phyloP scores from a whole-genome alignment of 2,329 filamentous ascomycete genomes.

The Microcyclospora pomicola region DNA sequence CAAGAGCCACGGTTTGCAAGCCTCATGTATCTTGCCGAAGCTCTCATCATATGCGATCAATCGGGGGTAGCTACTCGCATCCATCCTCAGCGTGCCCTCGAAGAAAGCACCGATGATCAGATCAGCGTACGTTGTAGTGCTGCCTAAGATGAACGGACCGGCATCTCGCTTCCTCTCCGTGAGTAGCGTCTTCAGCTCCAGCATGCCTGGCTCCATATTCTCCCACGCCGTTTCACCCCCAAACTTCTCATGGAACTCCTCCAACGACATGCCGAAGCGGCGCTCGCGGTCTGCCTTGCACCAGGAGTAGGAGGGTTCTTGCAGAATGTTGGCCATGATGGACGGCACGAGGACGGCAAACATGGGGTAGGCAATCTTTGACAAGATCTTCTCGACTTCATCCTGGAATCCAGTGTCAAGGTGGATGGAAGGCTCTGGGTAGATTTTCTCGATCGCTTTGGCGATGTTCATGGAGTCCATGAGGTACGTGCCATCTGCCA shows the following conservation, averaged over 20 bases:
- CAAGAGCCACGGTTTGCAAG: constrained; percentile 9
- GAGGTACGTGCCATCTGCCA: constrained; percentile 7
- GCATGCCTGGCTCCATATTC: constrained; percentile 8
- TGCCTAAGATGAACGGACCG: constrained; percentile 14
- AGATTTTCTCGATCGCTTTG: constrained; percentile 7
- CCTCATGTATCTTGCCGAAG: constrained; percentile 8
- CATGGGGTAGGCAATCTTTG: constrained; percentile 10
- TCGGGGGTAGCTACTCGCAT: constrained; percentile 7
- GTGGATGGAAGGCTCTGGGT: constrained; percentile 9
- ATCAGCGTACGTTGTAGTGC: constrained; percentile 13
- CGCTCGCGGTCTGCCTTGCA: constrained; percentile 8
- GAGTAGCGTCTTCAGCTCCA: constrained; percentile 7
- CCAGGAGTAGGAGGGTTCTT: constrained; percentile 15
- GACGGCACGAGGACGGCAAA: constrained; percentile 10
- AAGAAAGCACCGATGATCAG: constrained; percentile 12
- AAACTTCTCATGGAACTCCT: constrained; percentile 7
- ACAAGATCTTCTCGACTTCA: constrained; percentile 2
- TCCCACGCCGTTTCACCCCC: constrained; percentile 14
- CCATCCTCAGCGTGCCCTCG: constrained; percentile 10
- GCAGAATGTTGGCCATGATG: constrained; percentile 8
- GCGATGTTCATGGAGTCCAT: constrained; percentile 14
- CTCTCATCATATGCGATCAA: constrained; percentile 1
- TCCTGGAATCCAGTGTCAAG: constrained; percentile 8
- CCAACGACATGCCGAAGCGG: constrained; percentile 9
- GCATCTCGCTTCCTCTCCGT: constrained; percentile 11